phyloP scores from a whole-genome alignment of 192 early-diverging fungal genomes.

The Coemansia sp. region DNA sequence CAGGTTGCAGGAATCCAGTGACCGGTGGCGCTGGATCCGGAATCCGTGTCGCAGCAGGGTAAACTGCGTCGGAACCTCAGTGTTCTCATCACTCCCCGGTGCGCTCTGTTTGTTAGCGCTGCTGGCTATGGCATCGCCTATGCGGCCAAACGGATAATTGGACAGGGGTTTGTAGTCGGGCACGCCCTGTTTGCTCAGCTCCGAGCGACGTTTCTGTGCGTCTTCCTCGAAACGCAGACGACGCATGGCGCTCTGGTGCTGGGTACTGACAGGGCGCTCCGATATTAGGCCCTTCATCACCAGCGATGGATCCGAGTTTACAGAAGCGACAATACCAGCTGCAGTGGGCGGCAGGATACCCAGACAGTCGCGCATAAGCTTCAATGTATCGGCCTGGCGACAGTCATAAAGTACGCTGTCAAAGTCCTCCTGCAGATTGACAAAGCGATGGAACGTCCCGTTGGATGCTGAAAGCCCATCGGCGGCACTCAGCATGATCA shows the following conservation, averaged over 20 bases:
- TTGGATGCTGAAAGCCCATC: constrained; percentile 48
- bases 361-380: constrained; percentile 65
- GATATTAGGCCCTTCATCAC: constrained; percentile 51
- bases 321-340: constrained; percentile 73
- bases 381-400: constrained; percentile 49
- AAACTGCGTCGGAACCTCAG: constrained; percentile 43
- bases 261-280: constrained; percentile 29
- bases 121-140: background rate
- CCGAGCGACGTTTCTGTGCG: constrained; percentile 7
- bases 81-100: constrained; percentile 9
- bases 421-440: constrained; percentile 82
- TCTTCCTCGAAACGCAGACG: background rate
- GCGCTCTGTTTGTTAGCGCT: background rate
- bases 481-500: constrained; percentile 49
- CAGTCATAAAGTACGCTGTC: constrained; percentile 46
- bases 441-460: constrained; percentile 61
- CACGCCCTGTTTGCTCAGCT: constrained; percentile 14
- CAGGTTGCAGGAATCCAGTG: constrained; percentile 48
- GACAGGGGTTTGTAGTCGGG: constrained; percentile 35
- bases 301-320: constrained; percentile 40
- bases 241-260: constrained; percentile 15
- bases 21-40: constrained; percentile 56
- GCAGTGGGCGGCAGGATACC: constrained; percentile 63
- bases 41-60: constrained; percentile 80
- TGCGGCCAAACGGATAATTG: constrained; percentile 29